Evolutionary conservation across 1,284 basidiomycete genomes (phyloP), one percentile per base, ranked within the genome.

Genomic region (Chalciporus sp.): DNA sequence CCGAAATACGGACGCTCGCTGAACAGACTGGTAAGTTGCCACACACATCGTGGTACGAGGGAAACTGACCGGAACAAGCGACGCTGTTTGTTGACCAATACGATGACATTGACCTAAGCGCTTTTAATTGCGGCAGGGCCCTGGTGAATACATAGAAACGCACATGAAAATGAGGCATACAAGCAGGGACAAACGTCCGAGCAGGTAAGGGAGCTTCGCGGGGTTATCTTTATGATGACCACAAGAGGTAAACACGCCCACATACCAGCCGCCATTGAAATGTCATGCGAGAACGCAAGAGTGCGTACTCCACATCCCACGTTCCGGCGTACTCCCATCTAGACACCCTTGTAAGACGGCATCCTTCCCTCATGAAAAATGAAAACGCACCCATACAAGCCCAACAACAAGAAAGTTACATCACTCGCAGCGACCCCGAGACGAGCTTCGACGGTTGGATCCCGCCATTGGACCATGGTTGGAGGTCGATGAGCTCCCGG

Each of bases 211-310:
- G 33, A 67, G 17, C 63, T 64, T 16, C 16, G 7, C 19, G 10
- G 9, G 20, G 16, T 29, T 58, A 33, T 33, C 16, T 11, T 42
- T 17, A 2, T 11, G 35, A 23, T 46, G 12, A 1, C 1, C 4
- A 1, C 12, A 10, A 23, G 7, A 29, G 47, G 47, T 35, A 12
- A 43, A 31, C 29, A 16, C 3, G 7, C n/a, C 20, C n/a, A 49
- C 64, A 62, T 46, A 65, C 65, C 29, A 65, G 49, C 14, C 58
- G 4, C 63, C 55, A 67, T 27, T 58, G 43, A 28, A 64, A 63
- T 8, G 56, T 7, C 3, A 55, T n/a, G 17, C 61, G 61, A 11
- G 58, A 37, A 41, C 55, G 58, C 20, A 64, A 27, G 31, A 67
- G 40, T 7, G 61, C 61, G 26, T 51, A 65, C 47, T 68, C 64